Percentiles rank a stretch among this genome's conserved stretches.
Conservation (phyloP, 345 rosid genomes). For the Conringia planisiliqua region DNA sequence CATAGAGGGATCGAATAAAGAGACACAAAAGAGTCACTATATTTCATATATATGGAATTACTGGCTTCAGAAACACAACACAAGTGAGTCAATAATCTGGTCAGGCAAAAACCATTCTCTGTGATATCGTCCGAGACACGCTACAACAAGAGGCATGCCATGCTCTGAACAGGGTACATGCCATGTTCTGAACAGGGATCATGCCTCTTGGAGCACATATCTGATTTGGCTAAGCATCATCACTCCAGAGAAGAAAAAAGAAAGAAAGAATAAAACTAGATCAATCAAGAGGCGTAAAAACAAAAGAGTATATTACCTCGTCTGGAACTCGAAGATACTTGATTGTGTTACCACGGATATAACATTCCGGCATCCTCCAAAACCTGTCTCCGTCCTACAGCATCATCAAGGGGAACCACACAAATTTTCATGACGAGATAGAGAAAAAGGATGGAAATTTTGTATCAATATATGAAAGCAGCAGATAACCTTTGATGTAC, state of each 20-base stretch:
- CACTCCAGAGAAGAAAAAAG: slow-evolving; percentile 19
- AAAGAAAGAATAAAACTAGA: neutral
- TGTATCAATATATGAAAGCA: neutral
- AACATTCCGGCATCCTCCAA: slow-evolving; percentile 99
- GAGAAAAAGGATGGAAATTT: neutral
- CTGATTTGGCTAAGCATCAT: slow-evolving; percentile 42
- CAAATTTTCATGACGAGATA: neutral
- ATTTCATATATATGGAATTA: neutral
- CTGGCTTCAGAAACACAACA: neutral
- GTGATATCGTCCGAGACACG: slow-evolving; percentile 29
- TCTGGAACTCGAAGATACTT: slow-evolving; percentile 99
- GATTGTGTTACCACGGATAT: slow-evolving; percentile 96
- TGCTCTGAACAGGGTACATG: neutral
- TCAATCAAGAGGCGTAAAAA: neutral
- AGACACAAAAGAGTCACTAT: neutral
- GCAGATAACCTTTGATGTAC: slow-evolving; percentile 77
- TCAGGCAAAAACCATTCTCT: slow-evolving; percentile 38
- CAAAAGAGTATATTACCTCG: slow-evolving; percentile 51
- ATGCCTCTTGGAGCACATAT: slow-evolving; percentile 35
- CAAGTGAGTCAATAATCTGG: slow-evolving; percentile 19
- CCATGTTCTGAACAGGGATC: neutral
- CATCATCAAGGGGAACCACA: neutral
- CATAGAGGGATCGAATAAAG: neutral
- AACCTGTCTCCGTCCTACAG: slow-evolving; percentile 95
- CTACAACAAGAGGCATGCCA: slow-evolving; percentile 31